Evolutionary conservation across 148 eudicot genomes (phyloP).

Genomic region (Amaranthus palmeri): DNA sequence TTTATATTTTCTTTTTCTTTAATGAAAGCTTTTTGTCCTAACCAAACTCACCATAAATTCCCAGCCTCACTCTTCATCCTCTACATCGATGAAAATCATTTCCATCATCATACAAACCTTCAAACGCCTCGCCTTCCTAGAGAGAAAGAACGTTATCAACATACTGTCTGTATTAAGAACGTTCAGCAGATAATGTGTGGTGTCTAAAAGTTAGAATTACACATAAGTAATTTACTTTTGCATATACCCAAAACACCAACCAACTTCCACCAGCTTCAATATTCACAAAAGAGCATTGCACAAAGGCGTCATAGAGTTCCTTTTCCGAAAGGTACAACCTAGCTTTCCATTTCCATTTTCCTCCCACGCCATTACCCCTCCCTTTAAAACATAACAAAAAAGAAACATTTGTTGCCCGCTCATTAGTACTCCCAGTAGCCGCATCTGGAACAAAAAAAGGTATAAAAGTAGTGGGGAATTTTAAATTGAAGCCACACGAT

Average conservation of each 20-base stretch:
- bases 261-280: conserved; percentile 10
- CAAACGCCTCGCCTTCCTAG: conserved; percentile 4
- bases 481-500: conserved; percentile 7
- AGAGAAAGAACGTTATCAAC: background rate
- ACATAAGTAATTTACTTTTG: conserved; percentile 7
- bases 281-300: background rate
- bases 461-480: conserved; percentile 15
- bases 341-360: conserved; percentile 7
- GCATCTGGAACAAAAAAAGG: conserved; percentile 16
- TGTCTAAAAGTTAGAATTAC: conserved; percentile 4
- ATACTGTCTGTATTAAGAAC: conserved; percentile 19
- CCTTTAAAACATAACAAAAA: background rate
- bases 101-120: conserved; percentile 5
- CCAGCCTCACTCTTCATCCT: conserved; percentile 8
- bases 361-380: background rate
- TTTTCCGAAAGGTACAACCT: conserved; percentile 7
- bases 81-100: conserved; percentile 16
- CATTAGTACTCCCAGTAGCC: conserved; percentile 25
- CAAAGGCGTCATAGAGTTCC: background rate
- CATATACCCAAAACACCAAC: conserved; percentile 19
- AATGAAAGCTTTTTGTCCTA: background rate
- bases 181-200: conserved; percentile 9
- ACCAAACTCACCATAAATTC: conserved; percentile 20
- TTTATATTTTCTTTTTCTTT: background rate
- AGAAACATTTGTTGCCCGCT: conserved; percentile 13